Conservation (phyloP, 192 early-diverging fungal genomes). For the Coemansia interrupta region DNA sequence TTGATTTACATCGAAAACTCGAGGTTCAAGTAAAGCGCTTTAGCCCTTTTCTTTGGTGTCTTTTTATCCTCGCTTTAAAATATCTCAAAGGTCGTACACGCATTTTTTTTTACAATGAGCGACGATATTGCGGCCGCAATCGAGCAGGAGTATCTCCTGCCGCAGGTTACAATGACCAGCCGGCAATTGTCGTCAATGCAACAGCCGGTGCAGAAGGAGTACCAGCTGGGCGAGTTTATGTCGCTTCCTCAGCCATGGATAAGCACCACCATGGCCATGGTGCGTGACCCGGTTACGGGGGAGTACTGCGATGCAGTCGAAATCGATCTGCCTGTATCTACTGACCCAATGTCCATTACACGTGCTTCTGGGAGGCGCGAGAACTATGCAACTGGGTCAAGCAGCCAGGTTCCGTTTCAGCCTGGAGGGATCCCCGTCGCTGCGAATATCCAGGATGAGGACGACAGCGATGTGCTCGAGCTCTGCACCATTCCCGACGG, state of each 20-base stretch:
- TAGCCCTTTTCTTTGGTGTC: too few relatives aligned
- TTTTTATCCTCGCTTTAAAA: too few relatives aligned
- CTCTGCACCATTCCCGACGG: constrained; percentile 42
- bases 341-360: constrained; percentile 37
- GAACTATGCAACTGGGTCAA: constrained; percentile 33
- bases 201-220: constrained; percentile 8
- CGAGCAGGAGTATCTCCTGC: constrained; percentile 38
- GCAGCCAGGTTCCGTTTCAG: constrained; percentile 40
- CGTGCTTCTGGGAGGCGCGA: constrained; percentile 22
- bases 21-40: too few relatives aligned
- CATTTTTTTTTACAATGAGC: constrained; percentile 9
- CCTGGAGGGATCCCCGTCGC: constrained; percentile 30
- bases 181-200: constrained; percentile 35
- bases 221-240: constrained; percentile 23
- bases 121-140: constrained; percentile 25
- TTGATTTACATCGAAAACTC: too few relatives aligned
- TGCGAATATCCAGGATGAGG: not conserved
- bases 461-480: constrained; percentile 1
- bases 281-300: constrained; percentile 35
- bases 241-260: constrained; percentile 20
- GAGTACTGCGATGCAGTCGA: constrained; percentile 36
- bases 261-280: constrained; percentile 26
- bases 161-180: constrained; percentile 18
- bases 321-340: constrained; percentile 4
- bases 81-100: too few relatives aligned